phyloP scores from a whole-genome alignment of 2,329 filamentous ascomycete species.

The Fusarium staphyleae region DNA sequence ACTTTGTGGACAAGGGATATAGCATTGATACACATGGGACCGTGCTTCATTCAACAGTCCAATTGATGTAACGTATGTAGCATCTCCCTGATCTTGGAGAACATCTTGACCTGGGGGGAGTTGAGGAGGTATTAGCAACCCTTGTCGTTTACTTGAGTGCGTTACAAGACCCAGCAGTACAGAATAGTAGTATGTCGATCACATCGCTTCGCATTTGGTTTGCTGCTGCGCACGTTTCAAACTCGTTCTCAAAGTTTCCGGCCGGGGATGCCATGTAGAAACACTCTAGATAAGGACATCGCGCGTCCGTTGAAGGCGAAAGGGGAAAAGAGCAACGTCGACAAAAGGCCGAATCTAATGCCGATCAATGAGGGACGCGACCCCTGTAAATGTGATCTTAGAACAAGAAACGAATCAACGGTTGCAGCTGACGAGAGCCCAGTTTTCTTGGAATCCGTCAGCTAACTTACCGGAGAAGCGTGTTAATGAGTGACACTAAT shows the following conservation, averaged over 20 bases:
- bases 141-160: too few species aligned
- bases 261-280: slow-evolving; percentile 5
- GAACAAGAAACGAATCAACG: too few species aligned
- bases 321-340: slow-evolving; percentile 12
- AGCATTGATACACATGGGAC: background rate
- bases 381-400: slow-evolving; percentile 17
- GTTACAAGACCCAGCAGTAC: too few species aligned
- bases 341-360: slow-evolving; percentile 21
- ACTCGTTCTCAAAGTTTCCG: slow-evolving; percentile 4
- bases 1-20: background rate
- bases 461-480: slow-evolving; percentile 1
- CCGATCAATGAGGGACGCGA: slow-evolving; percentile 21
- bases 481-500: slow-evolving; percentile 1
- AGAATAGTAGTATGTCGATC: background rate
- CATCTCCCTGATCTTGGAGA: background rate
- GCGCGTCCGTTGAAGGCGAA: slow-evolving; percentile 8
- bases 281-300: slow-evolving; percentile 14
- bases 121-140: too few species aligned
- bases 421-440: too few species aligned
- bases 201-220: too few species aligned
- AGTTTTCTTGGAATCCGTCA: background rate
- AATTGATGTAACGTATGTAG: slow-evolving; percentile 14
- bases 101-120: background rate
- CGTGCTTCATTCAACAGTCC: slow-evolving; percentile 4
- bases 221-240: slow-evolving; percentile 1